A percentile compares a stretch with the other conserved stretches of the same genome.
Evolutionary conservation across 768 basidiomycete species (phyloP).

Genomic region (Cystofilobasidium bisporidii): DNA sequence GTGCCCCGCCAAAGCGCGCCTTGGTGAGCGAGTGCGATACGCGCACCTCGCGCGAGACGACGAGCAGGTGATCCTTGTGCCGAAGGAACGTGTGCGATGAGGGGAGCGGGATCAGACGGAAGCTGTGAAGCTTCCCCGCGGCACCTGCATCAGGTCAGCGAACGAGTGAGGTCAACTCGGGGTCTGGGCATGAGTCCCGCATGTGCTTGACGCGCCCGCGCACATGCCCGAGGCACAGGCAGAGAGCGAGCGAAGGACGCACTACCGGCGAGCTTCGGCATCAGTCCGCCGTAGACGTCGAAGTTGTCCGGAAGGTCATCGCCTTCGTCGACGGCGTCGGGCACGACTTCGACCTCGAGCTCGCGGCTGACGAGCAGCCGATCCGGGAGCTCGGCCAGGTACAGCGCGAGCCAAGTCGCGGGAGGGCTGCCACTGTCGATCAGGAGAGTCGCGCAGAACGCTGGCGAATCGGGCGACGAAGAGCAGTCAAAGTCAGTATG

Average conservation of each 20-base stretch:
- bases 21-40: not conserved
- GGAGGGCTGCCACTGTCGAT: not conserved
- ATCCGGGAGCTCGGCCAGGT: not conserved
- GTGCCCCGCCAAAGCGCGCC: not conserved
- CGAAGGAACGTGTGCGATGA: not conserved
- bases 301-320: not conserved
- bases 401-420: slow-evolving; percentile 6
- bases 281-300: not conserved
- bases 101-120: slow-evolving; percentile 3
- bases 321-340: slow-evolving; percentile 5
- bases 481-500: too few relatives aligned
- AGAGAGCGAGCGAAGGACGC: not conserved
- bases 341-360: slow-evolving; percentile 14
- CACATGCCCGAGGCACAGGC: too few relatives aligned
- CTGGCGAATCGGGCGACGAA: not conserved
- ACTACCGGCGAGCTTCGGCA: not conserved
- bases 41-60: slow-evolving; percentile 5
- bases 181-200: too few relatives aligned
- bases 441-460: not conserved
- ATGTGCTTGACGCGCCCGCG: too few relatives aligned
- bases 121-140: slow-evolving; percentile 1
- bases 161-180: too few relatives aligned
- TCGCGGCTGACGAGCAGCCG: not conserved
- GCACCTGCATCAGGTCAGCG: not conserved
- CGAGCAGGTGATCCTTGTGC: slow-evolving; percentile 6